Percentiles rank a stretch among this genome's conserved stretches.
These are phyloP conservation scores for Shiraia bambusicola DNA, from an alignment of 2,329 filamentous ascomycete species.

Conservation along the genomic window DNA sequence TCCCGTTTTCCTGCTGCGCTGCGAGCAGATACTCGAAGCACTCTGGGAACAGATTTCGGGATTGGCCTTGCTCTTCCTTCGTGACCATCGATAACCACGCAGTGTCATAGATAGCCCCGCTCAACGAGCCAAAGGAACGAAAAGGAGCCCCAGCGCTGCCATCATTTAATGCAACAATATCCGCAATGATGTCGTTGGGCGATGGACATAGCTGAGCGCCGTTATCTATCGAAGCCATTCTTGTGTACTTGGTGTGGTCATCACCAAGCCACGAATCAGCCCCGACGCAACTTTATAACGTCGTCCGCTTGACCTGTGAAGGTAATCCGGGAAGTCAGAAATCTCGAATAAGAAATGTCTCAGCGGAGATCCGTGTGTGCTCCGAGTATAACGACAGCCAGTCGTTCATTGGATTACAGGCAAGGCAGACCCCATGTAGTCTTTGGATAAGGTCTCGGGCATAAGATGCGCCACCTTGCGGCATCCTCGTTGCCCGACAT, in stretches of 20 bases:
- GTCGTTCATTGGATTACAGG: no score
- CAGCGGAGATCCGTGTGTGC: no score
- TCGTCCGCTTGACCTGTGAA: no score
- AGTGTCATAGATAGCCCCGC: constrained; percentile 12
- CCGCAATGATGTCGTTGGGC: constrained; percentile 4
- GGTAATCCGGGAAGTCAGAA: no score
- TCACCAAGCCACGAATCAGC: no score
- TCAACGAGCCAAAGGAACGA: constrained; percentile 5
- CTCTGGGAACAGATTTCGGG: constrained; percentile 1
- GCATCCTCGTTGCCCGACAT: no score
- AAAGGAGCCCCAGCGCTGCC: not conserved
- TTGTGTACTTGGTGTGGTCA: not conserved
- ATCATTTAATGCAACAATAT: constrained; percentile 2
- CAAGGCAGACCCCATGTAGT: no score
- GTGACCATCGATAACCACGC: constrained; percentile 18
- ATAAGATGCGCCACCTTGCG: no score
- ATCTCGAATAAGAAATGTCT: no score
- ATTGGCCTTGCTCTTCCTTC: constrained; percentile 4
- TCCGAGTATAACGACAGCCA: no score
- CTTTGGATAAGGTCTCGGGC: no score
- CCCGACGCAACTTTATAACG: no score
- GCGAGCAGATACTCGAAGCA: not conserved
- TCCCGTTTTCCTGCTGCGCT: not conserved
- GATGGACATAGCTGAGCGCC: not conserved
- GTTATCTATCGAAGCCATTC: constrained; percentile 3